Evolutionary conservation across 768 basidiomycete genomes (phyloP).

Genomic region (Mycena chlorophos): DNA sequence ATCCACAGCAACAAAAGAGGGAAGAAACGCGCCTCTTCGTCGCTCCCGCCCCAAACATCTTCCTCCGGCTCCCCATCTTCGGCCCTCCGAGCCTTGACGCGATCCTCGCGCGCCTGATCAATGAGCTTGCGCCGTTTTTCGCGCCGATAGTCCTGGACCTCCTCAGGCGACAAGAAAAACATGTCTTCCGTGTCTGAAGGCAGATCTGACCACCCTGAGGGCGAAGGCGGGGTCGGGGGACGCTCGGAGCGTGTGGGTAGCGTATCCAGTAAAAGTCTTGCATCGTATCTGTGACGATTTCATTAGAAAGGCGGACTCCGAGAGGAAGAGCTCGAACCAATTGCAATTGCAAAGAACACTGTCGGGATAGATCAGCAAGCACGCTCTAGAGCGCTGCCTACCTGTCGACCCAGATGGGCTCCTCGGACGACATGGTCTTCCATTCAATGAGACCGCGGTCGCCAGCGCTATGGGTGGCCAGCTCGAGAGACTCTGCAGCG

Average conservation of each 20-base stretch:
- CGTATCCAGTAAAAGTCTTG: constrained; percentile 68
- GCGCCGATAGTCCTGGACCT: constrained; percentile 63
- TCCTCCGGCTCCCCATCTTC: constrained; percentile 42
- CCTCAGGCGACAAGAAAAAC: constrained; percentile 72
- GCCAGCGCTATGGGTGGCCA: constrained; percentile 3
- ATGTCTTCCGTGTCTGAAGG: constrained; percentile 85
- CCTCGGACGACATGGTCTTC: constrained; percentile 15
- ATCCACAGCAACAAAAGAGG: neutral
- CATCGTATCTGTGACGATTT: constrained; percentile 66
- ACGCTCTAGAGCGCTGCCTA: constrained; percentile 45
- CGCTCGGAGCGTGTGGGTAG: constrained; percentile 28
- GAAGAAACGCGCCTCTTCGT: constrained; percentile 54
- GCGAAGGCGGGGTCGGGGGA: constrained; percentile 33
- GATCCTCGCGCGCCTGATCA: constrained; percentile 59
- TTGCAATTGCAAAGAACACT: neutral
- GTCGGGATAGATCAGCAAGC: constrained; percentile 4
- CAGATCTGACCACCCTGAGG: constrained; percentile 78
- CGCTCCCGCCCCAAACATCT: constrained; percentile 64
- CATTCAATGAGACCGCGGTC: constrained; percentile 26
- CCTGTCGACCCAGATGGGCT: constrained; percentile 77
- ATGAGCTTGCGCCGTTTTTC: constrained; percentile 67
- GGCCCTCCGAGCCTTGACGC: constrained; percentile 57
- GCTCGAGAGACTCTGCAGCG: constrained; percentile 31
- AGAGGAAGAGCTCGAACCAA: constrained; percentile 27
- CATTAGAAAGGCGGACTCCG: constrained; percentile 22